Base-by-base conservation (phyloP, 1,284 basidiomycete genomes). In the Tilletia indica region DNA sequence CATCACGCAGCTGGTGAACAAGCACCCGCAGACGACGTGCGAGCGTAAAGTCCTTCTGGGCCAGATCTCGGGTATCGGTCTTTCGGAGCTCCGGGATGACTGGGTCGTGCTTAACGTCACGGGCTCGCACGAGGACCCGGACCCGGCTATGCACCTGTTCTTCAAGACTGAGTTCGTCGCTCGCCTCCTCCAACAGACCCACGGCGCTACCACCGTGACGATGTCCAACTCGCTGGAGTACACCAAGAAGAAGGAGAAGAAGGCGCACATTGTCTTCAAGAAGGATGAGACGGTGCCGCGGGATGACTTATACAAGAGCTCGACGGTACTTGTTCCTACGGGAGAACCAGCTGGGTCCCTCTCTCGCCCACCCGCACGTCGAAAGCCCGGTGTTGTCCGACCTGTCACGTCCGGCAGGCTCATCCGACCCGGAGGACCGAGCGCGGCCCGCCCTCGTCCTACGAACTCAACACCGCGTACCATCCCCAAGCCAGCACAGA, bases 201-300 rank as follows among this genome's bases (percentile, higher is more conserved):
- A 91, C 79, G 93, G 90, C 1, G 90, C 89, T 72, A 88, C 94
- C 73, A 90, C 87, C 72, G 87, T 99, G 47, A 73, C 73, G 16
- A 73, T 84, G 67, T 74, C 80, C 2, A 77, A 73, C 71, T 71
- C 64, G 39, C 74, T 83, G 21, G 81, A 84, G 58, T 99, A 97
- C 84, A 88, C 89, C 54, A 99, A 99, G 88, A 99, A 98, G 89
- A 98, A 94, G 86, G 95, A 96, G 79, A 99, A 99, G 87, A 91
- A 91, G 83, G 90, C 92, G 2, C 87, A 89, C 71, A 94, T 99
- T 85, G 92, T 92, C 82, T 91, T 94, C 76, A 85, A 91, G 80
- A 97, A 93, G 86, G 94, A 97, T 83, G 94, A 97, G 84, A 90
- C 90, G 12, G 86, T 96, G 21, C 86, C 85, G n/a, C 89, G 89